Evolutionary conservation across 1,139 yeast species (phyloP).

Genomic region (Eremothecium sinecaudum): DNA sequence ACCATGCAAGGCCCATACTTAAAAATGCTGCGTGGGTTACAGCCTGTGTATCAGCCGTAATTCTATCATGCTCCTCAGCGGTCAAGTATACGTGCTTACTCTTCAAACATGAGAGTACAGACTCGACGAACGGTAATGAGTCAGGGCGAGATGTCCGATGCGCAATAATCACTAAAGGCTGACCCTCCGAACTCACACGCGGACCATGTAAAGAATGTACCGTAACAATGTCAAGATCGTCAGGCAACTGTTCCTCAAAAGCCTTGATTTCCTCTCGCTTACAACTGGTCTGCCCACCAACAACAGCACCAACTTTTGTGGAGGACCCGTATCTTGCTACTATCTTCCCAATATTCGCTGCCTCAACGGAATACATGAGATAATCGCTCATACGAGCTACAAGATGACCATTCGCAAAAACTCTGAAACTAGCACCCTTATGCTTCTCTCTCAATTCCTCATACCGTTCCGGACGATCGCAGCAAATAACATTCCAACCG

Average conservation of each 20-base stretch:
- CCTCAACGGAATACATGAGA: constrained; percentile 82
- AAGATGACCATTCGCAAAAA: constrained; percentile 65
- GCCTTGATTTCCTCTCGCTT: constrained; percentile 85
- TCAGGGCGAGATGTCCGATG: constrained; percentile 53
- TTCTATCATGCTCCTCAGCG: constrained; percentile 81
- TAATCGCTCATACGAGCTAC: constrained; percentile 78
- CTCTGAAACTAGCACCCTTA: constrained; percentile 39
- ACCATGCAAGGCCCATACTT: constrained; percentile 98
- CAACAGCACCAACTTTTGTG: constrained; percentile 77
- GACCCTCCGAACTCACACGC: constrained; percentile 77
- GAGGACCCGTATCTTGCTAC: constrained; percentile 76
- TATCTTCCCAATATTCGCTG: constrained; percentile 65
- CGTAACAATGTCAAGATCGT: constrained; percentile 72
- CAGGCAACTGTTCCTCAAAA: constrained; percentile 64
- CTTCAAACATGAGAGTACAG: constrained; percentile 58
- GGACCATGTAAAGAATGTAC: constrained; percentile 96
- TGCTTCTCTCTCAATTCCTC: constrained; percentile 39
- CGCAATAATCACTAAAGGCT: constrained; percentile 77
- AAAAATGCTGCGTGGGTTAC: constrained; percentile 96
- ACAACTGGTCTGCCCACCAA: constrained; percentile 98
- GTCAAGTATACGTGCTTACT: constrained; percentile 72
- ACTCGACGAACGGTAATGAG: constrained; percentile 50
- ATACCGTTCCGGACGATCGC: constrained; percentile 69
- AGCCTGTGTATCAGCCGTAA: constrained; percentile 97
- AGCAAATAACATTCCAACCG: constrained; percentile 88